Conservation (phyloP, 805 yeast species). For the Danielozyma ontarioensis region DNA sequence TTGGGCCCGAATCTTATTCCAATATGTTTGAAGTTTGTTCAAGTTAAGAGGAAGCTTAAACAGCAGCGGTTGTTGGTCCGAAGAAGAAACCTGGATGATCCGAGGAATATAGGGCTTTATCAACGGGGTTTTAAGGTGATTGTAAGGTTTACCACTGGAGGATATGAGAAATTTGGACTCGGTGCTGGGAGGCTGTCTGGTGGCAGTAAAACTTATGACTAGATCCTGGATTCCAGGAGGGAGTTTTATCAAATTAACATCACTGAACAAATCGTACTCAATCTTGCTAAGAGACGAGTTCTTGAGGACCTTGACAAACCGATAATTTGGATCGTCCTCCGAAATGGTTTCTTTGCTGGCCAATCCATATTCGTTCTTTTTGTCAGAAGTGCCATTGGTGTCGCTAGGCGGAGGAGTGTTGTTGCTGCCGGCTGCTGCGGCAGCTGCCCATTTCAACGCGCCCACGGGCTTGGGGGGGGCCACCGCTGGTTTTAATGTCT, state of each 20-base stretch:
- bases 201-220: conserved; percentile 32
- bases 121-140: conserved; percentile 23
- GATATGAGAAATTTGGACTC: conserved; percentile 19
- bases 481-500: conserved; percentile 49
- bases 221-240: conserved; percentile 43
- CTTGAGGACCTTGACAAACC: conserved; percentile 22
- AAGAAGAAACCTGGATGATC: conserved; percentile 7
- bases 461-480: conserved; percentile 51
- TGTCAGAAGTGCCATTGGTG: background rate
- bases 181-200: conserved; percentile 15
- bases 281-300: conserved; percentile 24
- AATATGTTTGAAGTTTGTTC: conserved; percentile 30
- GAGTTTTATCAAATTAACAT: conserved; percentile 24
- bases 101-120: conserved; percentile 32
- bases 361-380: background rate
- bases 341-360: background rate
- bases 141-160: conserved; percentile 12
- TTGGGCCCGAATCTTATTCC: conserved; percentile 35
- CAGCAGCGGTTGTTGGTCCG: background rate
- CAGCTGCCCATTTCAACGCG: conserved; percentile 52
- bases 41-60: conserved; percentile 32
- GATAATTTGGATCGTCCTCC: conserved; percentile 4
- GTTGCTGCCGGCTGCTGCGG: conserved; percentile 36
- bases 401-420: background rate
- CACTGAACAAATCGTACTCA: conserved; percentile 32